A percentile compares a stretch with the other conserved stretches of the same genome.
Evolutionary conservation across 345 rosid genomes (phyloP).

Genomic region (Sisymbrium altissimum): DNA sequence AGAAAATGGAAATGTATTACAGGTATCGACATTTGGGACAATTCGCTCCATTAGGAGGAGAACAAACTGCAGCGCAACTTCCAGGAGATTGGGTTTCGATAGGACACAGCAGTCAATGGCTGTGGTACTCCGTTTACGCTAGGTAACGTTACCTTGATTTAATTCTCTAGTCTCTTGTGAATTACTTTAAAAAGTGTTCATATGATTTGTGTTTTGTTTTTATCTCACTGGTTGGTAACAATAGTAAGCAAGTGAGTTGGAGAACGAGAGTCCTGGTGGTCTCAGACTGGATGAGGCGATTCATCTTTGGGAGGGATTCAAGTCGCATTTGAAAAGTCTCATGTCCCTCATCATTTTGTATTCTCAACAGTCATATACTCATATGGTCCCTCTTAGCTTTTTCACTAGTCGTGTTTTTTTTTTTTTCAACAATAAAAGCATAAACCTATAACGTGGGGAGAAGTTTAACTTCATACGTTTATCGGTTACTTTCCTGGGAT

Average conservation of each 20-base stretch:
- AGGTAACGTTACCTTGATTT: slow-evolving; percentile 43
- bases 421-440: background rate
- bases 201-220: background rate
- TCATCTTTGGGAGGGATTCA: slow-evolving; percentile 77
- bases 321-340: slow-evolving; percentile 55
- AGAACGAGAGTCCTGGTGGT: slow-evolving; percentile 77
- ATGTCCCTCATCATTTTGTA: background rate
- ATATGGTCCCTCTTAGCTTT: background rate
- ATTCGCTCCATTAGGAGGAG: slow-evolving; percentile 94
- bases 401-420: background rate
- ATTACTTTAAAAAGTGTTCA: background rate
- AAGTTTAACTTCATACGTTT: background rate
- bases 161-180: background rate
- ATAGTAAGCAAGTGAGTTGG: slow-evolving; percentile 82
- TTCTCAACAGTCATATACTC: background rate
- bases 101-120: slow-evolving; percentile 82
- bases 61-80: slow-evolving; percentile 87
- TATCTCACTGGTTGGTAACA: background rate
- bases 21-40: slow-evolving; percentile 87
- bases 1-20: slow-evolving; percentile 1
- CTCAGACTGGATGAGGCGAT: slow-evolving; percentile 75
- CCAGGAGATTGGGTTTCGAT: slow-evolving; percentile 90
- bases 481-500: background rate
- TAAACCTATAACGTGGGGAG: background rate
- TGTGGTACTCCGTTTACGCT: slow-evolving; percentile 86